Conservation (phyloP, 2,329 filamentous ascomycete genomes). For the Rugonectria rugulosa region DNA sequence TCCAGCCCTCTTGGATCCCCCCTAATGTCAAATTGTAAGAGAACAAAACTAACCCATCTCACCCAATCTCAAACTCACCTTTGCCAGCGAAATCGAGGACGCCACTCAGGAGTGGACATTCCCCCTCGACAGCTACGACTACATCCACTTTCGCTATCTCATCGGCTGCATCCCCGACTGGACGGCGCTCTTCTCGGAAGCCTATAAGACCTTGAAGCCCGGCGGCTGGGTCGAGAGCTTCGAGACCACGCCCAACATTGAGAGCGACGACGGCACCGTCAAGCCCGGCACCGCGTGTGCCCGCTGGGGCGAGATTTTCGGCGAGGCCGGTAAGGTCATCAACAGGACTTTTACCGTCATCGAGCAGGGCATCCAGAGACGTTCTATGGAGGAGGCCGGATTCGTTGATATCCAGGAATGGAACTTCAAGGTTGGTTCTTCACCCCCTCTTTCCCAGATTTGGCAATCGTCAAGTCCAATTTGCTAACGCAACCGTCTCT, state of each 20-base stretch:
- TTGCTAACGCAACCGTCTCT: no score
- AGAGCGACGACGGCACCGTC: conserved; percentile 22
- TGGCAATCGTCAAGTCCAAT: background rate
- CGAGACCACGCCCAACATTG: conserved; percentile 22
- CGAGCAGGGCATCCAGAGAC: conserved; percentile 20
- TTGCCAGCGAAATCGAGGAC: conserved; percentile 62
- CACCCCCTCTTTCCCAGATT: no score
- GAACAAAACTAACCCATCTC: background rate
- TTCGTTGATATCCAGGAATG: conserved; percentile 22
- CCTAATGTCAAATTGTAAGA: conserved; percentile 25
- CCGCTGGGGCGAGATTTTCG: conserved; percentile 32
- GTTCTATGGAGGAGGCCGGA: conserved; percentile 19
- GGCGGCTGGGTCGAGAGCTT: conserved; percentile 26
- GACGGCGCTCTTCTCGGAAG: conserved; percentile 20
- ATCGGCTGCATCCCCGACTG: conserved; percentile 26
- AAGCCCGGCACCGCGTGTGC: conserved; percentile 22
- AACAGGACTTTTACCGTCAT: conserved; percentile 23
- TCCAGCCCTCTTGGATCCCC: conserved; percentile 59
- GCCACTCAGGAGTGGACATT: conserved; percentile 51
- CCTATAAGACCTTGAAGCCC: conserved; percentile 18
- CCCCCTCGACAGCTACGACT: conserved; percentile 12
- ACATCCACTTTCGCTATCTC: conserved; percentile 29
- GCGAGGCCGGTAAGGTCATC: conserved; percentile 22
- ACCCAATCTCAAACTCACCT: background rate
- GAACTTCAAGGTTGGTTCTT: conserved; percentile 18